Conservation (phyloP, 2,329 filamentous ascomycete species). For the Raffaelea ambrosiae region DNA sequence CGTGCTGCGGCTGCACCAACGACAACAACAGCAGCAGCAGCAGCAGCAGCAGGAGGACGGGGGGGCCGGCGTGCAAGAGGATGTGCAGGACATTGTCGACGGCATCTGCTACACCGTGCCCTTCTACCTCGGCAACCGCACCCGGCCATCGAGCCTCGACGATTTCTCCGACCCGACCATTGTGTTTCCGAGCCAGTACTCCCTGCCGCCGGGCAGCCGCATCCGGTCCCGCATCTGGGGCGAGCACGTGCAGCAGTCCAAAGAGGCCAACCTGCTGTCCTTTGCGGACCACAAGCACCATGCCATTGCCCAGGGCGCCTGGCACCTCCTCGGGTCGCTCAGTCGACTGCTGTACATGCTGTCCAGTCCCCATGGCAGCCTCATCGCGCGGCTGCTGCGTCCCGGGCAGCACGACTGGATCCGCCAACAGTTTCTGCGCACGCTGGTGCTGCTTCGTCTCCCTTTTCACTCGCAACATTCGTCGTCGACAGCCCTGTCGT, state of each 20-base stretch:
- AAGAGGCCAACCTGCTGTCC: neutral
- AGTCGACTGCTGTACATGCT: neutral
- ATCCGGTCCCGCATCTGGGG: neutral
- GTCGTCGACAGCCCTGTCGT: neutral
- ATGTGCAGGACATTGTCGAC: constrained; percentile 1
- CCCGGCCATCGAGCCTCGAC: neutral
- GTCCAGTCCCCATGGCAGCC: neutral
- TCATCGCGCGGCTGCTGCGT: neutral
- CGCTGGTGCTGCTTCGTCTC: neutral
- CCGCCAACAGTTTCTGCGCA: neutral
- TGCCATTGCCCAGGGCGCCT: constrained; percentile 1
- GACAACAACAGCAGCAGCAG: too few relatives aligned
- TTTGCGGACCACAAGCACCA: neutral
- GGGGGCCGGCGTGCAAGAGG: neutral
- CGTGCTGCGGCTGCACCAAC: neutral
- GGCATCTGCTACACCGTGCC: constrained; percentile 1
- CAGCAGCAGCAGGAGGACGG: neutral
- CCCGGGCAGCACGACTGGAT: constrained; percentile 2
- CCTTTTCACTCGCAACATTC: neutral
- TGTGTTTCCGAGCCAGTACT: constrained; percentile 1
- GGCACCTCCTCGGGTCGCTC: neutral
- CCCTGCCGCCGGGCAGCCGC: neutral
- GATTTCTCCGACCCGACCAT: constrained; percentile 1
- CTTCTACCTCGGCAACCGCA: constrained; percentile 2
- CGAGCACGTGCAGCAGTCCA: neutral